A percentile compares a stretch with the other conserved stretches of the same genome.
Evolutionary conservation across 495 filamentous ascomycete genomes (phyloP).

Genomic region (Darksidea phi): DNA sequence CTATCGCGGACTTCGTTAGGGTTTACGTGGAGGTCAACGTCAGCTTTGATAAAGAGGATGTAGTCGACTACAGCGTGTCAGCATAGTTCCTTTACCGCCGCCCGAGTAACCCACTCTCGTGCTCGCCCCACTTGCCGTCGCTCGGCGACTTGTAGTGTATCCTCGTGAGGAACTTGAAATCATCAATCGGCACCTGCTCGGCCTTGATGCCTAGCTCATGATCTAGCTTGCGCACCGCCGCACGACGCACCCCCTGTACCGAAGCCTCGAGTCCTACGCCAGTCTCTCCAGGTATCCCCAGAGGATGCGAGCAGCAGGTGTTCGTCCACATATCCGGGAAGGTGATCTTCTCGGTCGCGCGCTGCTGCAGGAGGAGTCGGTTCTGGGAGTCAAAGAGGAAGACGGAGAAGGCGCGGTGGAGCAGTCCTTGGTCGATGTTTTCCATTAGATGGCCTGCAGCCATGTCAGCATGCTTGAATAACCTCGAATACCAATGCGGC

Average conservation of each 20-base stretch:
- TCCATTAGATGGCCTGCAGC: constrained; percentile 88
- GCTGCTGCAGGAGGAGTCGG: constrained; percentile 89
- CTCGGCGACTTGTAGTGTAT: constrained; percentile 99
- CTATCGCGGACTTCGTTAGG: constrained; percentile 85
- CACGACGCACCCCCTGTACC: constrained; percentile 79
- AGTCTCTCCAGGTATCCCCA: constrained; percentile 88
- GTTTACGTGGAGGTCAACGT: constrained; percentile 78
- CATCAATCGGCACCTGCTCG: constrained; percentile 83
- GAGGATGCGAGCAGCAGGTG: constrained; percentile 97
- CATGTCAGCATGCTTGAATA: constrained; percentile 9
- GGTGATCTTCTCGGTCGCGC: constrained; percentile 96
- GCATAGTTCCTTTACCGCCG: background rate
- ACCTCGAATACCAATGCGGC: constrained; percentile 6
- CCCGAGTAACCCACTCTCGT: constrained; percentile 71
- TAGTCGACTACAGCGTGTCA: constrained; percentile 73
- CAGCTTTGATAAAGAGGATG: constrained; percentile 95
- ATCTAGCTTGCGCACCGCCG: constrained; percentile 86
- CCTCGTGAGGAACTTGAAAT: constrained; percentile 90
- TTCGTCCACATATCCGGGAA: constrained; percentile 99
- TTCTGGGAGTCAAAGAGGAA: constrained; percentile 93
- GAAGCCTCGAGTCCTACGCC: constrained; percentile 78
- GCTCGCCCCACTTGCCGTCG: constrained; percentile 97
- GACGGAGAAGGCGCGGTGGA: constrained; percentile 95
- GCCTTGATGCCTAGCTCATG: constrained; percentile 93
- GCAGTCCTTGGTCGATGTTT: constrained; percentile 91